Conservation (phyloP, 495 filamentous ascomycete species). For the Ramalina peruviana region DNA sequence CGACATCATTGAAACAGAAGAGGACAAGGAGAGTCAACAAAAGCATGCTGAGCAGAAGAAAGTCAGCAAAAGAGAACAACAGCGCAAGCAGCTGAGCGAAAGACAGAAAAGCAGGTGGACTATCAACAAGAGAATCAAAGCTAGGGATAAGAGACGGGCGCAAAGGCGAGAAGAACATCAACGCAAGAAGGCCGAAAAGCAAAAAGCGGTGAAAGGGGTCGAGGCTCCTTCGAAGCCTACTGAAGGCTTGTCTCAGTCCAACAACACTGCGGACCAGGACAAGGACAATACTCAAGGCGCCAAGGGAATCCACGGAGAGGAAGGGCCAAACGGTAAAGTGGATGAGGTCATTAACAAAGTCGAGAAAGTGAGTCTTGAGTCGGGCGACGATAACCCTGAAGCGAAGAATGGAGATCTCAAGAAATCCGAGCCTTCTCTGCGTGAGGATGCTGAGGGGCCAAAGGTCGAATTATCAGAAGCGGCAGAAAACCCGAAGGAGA, state of each 20-base stretch:
- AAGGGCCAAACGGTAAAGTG: neutral
- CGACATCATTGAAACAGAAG: slow-evolving; percentile 47
- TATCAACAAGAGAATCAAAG: slow-evolving; percentile 33
- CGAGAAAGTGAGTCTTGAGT: too few relatives aligned
- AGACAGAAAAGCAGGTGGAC: slow-evolving; percentile 40
- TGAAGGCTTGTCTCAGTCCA: slow-evolving; percentile 1
- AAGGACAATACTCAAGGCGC: slow-evolving; percentile 1
- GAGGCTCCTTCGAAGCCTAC: neutral
- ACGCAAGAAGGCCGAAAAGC: slow-evolving; percentile 12
- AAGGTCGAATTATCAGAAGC: too few relatives aligned
- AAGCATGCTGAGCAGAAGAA: slow-evolving; percentile 31
- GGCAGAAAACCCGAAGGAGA: neutral
- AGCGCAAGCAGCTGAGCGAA: slow-evolving; percentile 27
- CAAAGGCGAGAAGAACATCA: slow-evolving; percentile 10
- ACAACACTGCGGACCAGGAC: neutral
- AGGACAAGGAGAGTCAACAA: slow-evolving; percentile 39
- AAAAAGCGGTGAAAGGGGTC: neutral
- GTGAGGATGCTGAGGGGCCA: too few relatives aligned
- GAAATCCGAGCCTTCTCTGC: too few relatives aligned
- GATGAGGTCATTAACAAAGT: too few relatives aligned
- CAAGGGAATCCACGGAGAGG: neutral
- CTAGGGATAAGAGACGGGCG: slow-evolving; percentile 22
- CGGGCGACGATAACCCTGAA: too few relatives aligned
- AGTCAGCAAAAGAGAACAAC: slow-evolving; percentile 28
- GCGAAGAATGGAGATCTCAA: too few relatives aligned